phyloP scores from a whole-genome alignment of 306 rosid genomes.

The Citrullus colocynthis region DNA sequence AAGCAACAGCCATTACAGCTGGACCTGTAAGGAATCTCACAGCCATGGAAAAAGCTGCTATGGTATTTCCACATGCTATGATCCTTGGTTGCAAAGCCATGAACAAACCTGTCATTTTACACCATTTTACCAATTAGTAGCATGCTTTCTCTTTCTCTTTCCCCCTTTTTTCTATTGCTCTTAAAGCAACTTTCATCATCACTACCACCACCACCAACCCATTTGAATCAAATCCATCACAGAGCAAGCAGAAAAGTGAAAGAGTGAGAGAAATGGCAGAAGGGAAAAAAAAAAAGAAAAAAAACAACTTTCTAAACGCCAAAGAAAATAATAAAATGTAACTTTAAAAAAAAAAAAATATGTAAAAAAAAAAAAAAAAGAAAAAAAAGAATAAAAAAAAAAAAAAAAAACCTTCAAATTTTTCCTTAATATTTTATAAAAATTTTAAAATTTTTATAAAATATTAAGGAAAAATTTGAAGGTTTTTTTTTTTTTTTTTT shows the following conservation, averaged over 20 bases:
- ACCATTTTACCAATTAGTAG: background rate
- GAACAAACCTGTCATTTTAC: constrained; percentile 55
- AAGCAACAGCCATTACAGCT: constrained; percentile 98
- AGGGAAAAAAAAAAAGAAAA: too few relatives aligned
- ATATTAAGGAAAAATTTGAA: too few relatives aligned
- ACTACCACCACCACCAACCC: constrained; percentile 12
- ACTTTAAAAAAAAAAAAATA: too few relatives aligned
- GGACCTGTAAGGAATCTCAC: constrained; percentile 98
- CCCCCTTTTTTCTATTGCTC: background rate
- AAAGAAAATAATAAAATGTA: too few relatives aligned
- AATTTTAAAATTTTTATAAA: too few relatives aligned
- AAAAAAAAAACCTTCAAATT: too few relatives aligned
- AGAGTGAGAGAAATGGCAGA: background rate
- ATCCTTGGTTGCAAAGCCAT: constrained; percentile 99
- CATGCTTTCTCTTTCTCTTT: background rate
- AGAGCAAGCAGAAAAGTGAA: constrained; percentile 16
- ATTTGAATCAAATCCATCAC: constrained; percentile 17
- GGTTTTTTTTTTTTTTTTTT: too few relatives aligned
- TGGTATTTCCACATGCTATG: constrained; percentile 92
- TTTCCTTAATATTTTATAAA: too few relatives aligned
- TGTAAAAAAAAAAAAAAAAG: too few relatives aligned
- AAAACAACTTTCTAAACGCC: too few relatives aligned
- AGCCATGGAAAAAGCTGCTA: constrained; percentile 83
- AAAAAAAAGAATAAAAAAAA: too few relatives aligned
- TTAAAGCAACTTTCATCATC: constrained; percentile 6